Evolutionary conservation across 129 eudicot species (phyloP).

Genomic region (Glebionis coronaria): DNA sequence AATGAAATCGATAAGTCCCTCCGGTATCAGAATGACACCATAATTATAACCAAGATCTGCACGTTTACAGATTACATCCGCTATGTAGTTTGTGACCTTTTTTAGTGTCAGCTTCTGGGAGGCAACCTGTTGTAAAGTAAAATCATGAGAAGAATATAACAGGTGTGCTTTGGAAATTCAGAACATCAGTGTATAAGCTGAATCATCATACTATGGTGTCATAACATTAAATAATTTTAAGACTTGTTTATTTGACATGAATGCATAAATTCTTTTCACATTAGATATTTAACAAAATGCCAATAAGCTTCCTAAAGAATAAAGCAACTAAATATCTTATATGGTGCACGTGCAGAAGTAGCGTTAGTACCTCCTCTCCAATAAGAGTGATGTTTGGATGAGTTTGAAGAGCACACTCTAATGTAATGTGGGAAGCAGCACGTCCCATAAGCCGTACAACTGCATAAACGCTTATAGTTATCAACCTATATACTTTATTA

Average conservation of each 20-base stretch:
- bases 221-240: too few relatives aligned
- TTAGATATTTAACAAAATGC: not conserved
- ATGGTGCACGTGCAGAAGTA: not conserved
- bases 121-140: conserved; percentile 59
- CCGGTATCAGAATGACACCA: conserved; percentile 95
- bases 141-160: conserved; percentile 1
- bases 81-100: conserved; percentile 83
- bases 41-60: conserved; percentile 86
- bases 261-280: too few relatives aligned
- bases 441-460: conserved; percentile 99
- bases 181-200: not conserved
- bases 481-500: conserved; percentile 3
- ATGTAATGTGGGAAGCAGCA: conserved; percentile 97
- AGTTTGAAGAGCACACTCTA: conserved; percentile 99
- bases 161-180: not conserved
- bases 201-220: not conserved
- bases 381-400: conserved; percentile 97
- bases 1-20: conserved; percentile 96
- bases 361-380: conserved; percentile 84
- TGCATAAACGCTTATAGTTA: conserved; percentile 34
- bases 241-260: too few relatives aligned
- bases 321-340: not conserved
- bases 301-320: not conserved
- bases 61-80: conserved; percentile 86
- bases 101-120: conserved; percentile 77